A percentile compares a stretch with the other conserved stretches of the same genome.
These are phyloP conservation scores for Royoungia palumana DNA, from an alignment of 768 basidiomycete species.

Conservation along the genomic window DNA sequence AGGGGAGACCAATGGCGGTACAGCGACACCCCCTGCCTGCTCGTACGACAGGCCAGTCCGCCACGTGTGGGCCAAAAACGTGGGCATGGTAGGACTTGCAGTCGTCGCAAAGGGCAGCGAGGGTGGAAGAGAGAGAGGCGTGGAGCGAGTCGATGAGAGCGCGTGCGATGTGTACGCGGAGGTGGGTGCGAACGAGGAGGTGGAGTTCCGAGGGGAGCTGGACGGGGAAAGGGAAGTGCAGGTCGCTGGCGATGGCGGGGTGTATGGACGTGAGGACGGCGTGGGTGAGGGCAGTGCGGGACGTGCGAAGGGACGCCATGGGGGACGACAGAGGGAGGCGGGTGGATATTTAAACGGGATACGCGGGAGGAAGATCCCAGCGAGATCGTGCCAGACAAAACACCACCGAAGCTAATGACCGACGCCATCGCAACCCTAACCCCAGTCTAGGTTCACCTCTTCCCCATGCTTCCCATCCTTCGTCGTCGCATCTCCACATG, in stretches of 20 bases:
- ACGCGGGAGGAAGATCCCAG: no score
- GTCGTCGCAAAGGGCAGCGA: slow-evolving; percentile 41
- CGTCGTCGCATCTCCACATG: slow-evolving; percentile 40
- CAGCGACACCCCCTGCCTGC: slow-evolving; percentile 47
- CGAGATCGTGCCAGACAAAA: no score
- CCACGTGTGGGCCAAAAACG: slow-evolving; percentile 51
- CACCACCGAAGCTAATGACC: no score
- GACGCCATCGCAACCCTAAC: slow-evolving; percentile 30
- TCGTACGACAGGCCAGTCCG: slow-evolving; percentile 52
- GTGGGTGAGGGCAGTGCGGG: slow-evolving; percentile 48
- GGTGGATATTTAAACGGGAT: slow-evolving; percentile 14
- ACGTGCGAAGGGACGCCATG: slow-evolving; percentile 32
- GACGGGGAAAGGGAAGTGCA: slow-evolving; percentile 19
- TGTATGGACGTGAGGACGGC: slow-evolving; percentile 50
- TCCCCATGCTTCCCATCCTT: slow-evolving; percentile 22
- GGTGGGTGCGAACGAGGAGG: slow-evolving; percentile 46
- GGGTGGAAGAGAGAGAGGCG: slow-evolving; percentile 33
- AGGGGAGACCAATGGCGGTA: slow-evolving; percentile 21
- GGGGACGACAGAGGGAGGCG: not conserved
- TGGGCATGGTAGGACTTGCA: slow-evolving; percentile 51
- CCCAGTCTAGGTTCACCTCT: slow-evolving; percentile 36
- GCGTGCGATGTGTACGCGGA: slow-evolving; percentile 42
- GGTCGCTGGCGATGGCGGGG: slow-evolving; percentile 37
- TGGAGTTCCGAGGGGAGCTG: slow-evolving; percentile 52
- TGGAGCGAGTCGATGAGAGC: slow-evolving; percentile 42